phyloP scores from a whole-genome alignment of 441 rosid genomes.

The Euphorbia celastroides region DNA sequence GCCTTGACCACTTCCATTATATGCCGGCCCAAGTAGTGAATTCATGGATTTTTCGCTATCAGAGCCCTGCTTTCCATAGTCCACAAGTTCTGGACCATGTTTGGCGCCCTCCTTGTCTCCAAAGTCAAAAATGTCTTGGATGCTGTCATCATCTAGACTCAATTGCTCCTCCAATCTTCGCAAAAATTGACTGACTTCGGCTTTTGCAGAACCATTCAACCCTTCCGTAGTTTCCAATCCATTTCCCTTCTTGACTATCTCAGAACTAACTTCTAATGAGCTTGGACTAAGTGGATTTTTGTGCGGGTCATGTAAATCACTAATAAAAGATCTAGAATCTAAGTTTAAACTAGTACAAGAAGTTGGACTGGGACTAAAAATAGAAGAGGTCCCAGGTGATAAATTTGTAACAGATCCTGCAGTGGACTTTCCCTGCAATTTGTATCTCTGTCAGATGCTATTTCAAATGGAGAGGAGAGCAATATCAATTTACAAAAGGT shows the following conservation, averaged over 20 bases:
- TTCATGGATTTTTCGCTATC: conserved; percentile 26
- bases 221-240: conserved; percentile 34
- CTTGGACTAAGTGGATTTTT: conserved; percentile 50
- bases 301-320: conserved; percentile 34
- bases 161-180: conserved; percentile 70
- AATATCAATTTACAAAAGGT: not conserved
- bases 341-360: conserved; percentile 39
- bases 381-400: conserved; percentile 39
- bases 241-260: conserved; percentile 24
- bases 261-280: conserved; percentile 58
- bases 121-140: conserved; percentile 33
- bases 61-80: conserved; percentile 22
- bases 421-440: conserved; percentile 46
- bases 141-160: conserved; percentile 64
- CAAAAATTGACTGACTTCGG: conserved; percentile 44
- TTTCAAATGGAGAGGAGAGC: conserved; percentile 1
- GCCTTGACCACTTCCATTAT: conserved; percentile 31
- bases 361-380: conserved; percentile 36
- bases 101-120: conserved; percentile 30
- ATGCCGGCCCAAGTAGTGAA: conserved; percentile 28
- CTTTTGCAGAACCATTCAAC: conserved; percentile 25
- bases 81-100: conserved; percentile 32
- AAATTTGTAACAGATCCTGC: conserved; percentile 36
- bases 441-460: not conserved
- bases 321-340: conserved; percentile 36